Base-by-base conservation (phyloP, 352 stramenopile species). In the Phytophthora macrochlamydospora region DNA sequence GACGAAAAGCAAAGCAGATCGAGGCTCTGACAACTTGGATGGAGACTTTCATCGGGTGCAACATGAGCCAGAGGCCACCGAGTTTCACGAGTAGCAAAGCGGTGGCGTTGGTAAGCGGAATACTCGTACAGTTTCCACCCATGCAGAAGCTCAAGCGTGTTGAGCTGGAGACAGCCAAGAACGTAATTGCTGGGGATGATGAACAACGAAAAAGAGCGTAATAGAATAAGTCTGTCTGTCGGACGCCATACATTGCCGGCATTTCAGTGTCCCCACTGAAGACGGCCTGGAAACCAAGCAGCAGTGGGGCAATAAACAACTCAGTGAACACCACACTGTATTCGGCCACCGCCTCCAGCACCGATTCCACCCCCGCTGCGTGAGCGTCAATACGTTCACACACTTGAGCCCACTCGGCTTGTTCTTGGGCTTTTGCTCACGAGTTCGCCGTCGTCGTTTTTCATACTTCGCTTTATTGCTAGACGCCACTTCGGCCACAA, bases 71-170 rank as follows among this genome's bases (percentile, higher is more conserved):
- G 89, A 60, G 95, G 95, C 97, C 97, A 99, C 6, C 92, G 85
- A 40, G 94, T 80, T 37, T 98, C 90, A 14, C 97, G 87, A 33
- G 98, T 97, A 11, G 77, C 79, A 71, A 99, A 99, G 32, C 96
- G 87, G 69, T 98, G 98, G 57, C 95, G 81, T 65, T 99, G 93
- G 70, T 99, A 99, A 37, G 90, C 91, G 5, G 98, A 81, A 75
- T 99, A 99, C 76, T 99, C 97, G 79, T 98, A 98, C 8, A 99
- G 84, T 70, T 98, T 98, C 95, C 96, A 99, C 7, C 97, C 97
- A 59, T 98, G 93, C 7, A 97, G 83, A 11, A 99, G 88, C 66
- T 99, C 97, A 58, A 98, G 91, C 30, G 92, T 97, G 71, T 98
- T 98, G 2, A 99, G 84, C 62, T 99, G 81, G 51, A 99, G 97